Evolutionary conservation across 345 rosid genomes (phyloP), one percentile per base, ranked within the genome.

Genomic region (Aegle marmelos): DNA sequence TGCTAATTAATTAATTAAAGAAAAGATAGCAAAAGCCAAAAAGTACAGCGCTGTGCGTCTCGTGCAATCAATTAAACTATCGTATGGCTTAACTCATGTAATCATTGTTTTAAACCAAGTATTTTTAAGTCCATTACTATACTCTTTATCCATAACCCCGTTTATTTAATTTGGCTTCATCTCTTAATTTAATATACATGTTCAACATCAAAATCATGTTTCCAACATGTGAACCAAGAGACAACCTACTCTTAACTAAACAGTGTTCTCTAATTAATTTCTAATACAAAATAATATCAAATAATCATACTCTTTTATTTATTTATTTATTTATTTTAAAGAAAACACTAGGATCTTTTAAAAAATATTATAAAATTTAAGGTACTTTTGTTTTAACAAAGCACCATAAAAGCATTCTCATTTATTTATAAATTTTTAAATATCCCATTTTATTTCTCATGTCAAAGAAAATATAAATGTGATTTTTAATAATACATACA

Each of bases 71-170:
- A 33, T 66, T 72, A 53, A 66, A 21, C 58, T 36, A 14, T 13
- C 13, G 17, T 62, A 45, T 11, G 50, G 50, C 50, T 11, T 11
- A 41, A 53, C 57, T 67, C 63, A n/a, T 3, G 73, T 48, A 75
- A 80, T 80, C 79, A 80, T 76, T 80, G 68, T 39, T 65, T 57
- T 76, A 74, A 74, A 13, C 58, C 13, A 22, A 71, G 74, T 48
- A 45, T 27, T 62, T 59, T 30, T 69, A 62, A 48, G 62, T 62
- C 70, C 36, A 53, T 75, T 63, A 68, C 36, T 30, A 45, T 45
- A 11, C 14, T 9, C 9, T 66, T 66, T 31, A 74, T 79, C 70
- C 73, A 67, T 28, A 56, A 73, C 53, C 22, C 19, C 27, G 14
- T 28, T 62, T 41, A 60, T 21, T 59, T 41, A 25, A 45, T 8